Percentiles rank a stretch among this genome's conserved stretches.
Evolutionary conservation across 2,329 filamentous ascomycete genomes (phyloP).

Genomic region (Aulographum hederae): DNA sequence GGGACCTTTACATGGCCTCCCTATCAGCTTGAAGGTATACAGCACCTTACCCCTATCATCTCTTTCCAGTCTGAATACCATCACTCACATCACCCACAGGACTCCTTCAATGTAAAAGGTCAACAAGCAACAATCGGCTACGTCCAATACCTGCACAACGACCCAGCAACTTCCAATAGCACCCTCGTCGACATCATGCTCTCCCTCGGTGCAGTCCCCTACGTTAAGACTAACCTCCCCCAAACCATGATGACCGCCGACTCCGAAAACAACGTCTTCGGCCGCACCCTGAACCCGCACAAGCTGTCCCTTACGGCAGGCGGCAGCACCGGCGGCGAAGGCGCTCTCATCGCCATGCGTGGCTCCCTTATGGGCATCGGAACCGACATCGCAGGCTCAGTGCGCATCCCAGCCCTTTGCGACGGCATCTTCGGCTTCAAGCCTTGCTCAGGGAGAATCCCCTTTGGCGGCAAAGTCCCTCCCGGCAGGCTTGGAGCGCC

Average conservation of each 20-base stretch:
- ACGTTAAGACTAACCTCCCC: constrained; percentile 35
- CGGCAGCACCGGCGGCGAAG: constrained; percentile 49
- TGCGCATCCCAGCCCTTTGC: constrained; percentile 78
- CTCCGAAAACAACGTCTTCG: constrained; percentile 42
- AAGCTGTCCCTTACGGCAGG: constrained; percentile 43
- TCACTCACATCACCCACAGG: constrained; percentile 11
- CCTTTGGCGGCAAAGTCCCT: constrained; percentile 10
- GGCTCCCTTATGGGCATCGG: constrained; percentile 42
- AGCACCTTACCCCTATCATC: background rate
- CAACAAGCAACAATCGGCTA: constrained; percentile 41
- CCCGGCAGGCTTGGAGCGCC: constrained; percentile 15
- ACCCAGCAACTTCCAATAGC: constrained; percentile 13
- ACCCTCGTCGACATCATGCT: constrained; percentile 18
- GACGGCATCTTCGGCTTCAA: constrained; percentile 16
- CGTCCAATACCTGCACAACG: constrained; percentile 21
- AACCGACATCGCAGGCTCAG: constrained; percentile 41
- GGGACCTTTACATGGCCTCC: constrained; percentile 34
- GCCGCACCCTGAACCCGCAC: constrained; percentile 43
- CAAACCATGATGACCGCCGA: constrained; percentile 31
- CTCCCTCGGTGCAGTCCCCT: constrained; percentile 28
- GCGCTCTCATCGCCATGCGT: constrained; percentile 37
- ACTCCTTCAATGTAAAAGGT: constrained; percentile 42
- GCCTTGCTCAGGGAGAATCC: constrained; percentile 6
- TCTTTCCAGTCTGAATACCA: background rate
- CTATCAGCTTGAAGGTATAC: constrained; percentile 31